Evolutionary conservation across 2,329 filamentous ascomycete genomes (phyloP).

Genomic region (Cercospora sp.): DNA sequence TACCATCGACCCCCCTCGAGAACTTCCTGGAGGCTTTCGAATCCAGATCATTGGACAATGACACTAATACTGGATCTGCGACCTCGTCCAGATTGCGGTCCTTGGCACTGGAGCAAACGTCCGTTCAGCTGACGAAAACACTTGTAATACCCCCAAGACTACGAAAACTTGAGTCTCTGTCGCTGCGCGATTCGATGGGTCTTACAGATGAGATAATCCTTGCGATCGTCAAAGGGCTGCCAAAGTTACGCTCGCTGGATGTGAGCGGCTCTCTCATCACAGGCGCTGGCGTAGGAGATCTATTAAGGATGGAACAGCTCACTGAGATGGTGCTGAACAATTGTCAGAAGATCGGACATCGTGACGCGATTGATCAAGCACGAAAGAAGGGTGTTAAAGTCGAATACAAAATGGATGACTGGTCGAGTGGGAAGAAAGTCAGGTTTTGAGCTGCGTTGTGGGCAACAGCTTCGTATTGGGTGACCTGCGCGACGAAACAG

Average conservation of each 20-base stretch:
- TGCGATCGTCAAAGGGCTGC: conserved; percentile 27
- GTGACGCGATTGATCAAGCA: conserved; percentile 47
- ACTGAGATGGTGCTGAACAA: conserved; percentile 39
- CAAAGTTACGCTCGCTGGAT: conserved; percentile 37
- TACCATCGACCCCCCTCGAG: neutral
- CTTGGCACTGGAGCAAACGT: neutral
- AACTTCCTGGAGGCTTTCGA: neutral
- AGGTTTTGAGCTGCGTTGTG: conserved; percentile 14
- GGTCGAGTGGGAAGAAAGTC: conserved; percentile 26
- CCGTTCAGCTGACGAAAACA: neutral
- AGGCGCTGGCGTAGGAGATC: conserved; percentile 44
- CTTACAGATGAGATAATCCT: conserved; percentile 1
- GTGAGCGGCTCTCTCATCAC: conserved; percentile 43
- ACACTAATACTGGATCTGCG: neutral
- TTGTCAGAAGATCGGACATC: conserved; percentile 38
- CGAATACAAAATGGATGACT: conserved; percentile 23
- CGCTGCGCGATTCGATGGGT: neutral
- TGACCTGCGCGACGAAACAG: neutral
- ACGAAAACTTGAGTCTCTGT: neutral
- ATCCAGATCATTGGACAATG: neutral
- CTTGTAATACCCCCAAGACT: neutral
- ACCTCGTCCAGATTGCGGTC: neutral
- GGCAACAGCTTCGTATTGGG: neutral
- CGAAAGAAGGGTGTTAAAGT: conserved; percentile 39
- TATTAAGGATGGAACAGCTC: conserved; percentile 34